A percentile compares a stretch with the other conserved stretches of the same genome.
These are phyloP conservation scores for Phanerochaete carnosa DNA, from an alignment of 768 basidiomycete genomes.

Conservation along the genomic window DNA sequence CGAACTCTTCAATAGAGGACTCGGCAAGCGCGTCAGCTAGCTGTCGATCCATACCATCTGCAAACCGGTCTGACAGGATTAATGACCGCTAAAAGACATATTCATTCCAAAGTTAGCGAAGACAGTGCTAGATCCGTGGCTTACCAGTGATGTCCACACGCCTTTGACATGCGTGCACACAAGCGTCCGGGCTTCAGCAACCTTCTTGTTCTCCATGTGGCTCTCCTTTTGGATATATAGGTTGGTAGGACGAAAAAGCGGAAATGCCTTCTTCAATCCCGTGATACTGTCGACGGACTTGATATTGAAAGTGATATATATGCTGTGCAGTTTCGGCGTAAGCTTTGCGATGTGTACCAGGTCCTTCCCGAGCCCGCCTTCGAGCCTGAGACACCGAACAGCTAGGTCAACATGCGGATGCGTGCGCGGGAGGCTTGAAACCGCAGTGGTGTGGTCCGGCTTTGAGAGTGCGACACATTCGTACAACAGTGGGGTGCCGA, in stretches of 20 bases:
- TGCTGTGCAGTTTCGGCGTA: neutral
- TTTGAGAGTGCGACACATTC: neutral
- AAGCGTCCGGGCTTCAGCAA: neutral
- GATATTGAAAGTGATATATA: neutral
- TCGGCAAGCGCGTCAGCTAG: too few species aligned
- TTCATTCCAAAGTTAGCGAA: too few species aligned
- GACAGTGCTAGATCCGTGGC: too few species aligned
- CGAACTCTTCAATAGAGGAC: too few species aligned
- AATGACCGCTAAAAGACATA: too few species aligned
- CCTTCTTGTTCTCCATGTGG: neutral
- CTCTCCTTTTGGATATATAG: neutral
- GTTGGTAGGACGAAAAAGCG: neutral
- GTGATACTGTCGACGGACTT: neutral
- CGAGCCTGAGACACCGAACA: neutral
- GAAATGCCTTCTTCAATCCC: neutral
- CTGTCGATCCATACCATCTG: too few species aligned
- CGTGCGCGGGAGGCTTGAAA: neutral
- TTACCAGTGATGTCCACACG: too few species aligned
- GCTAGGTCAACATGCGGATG: neutral
- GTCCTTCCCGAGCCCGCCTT: neutral
- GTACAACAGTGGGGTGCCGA: slow-evolving; percentile 3
- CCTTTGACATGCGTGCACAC: too few species aligned
- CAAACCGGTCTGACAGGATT: too few species aligned
- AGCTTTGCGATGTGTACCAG: neutral
- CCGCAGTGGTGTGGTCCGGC: neutral